Percentiles rank a stretch among this genome's conserved stretches.
phyloP scores from a whole-genome alignment of 2,329 filamentous ascomycete species.

The Onygena corvina region DNA sequence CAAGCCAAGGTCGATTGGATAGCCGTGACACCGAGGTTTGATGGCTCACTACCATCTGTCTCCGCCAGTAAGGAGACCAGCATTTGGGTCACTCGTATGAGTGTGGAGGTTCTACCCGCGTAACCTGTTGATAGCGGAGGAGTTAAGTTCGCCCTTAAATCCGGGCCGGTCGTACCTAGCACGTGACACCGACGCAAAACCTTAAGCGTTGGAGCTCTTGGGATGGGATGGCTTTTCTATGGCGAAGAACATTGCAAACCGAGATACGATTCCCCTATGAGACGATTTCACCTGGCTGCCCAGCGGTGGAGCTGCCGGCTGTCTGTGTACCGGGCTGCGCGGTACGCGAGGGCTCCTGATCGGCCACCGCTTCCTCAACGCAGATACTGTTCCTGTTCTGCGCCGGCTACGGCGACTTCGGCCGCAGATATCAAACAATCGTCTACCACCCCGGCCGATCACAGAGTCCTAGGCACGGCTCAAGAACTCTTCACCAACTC shows the following conservation, averaged over 20 bases:
- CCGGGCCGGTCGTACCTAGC: background rate
- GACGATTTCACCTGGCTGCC: conserved; percentile 11
- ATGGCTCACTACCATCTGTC: background rate
- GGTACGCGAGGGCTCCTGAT: background rate
- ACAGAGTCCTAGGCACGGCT: conserved; percentile 38
- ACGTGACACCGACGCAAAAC: background rate
- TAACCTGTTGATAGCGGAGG: background rate
- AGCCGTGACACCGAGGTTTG: background rate
- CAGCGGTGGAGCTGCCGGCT: conserved; percentile 12
- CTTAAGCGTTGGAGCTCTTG: background rate
- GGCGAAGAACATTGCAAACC: background rate
- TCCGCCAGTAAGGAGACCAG: too few species aligned
- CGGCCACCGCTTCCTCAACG: conserved; percentile 9
- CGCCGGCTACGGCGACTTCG: conserved; percentile 10
- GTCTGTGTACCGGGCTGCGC: background rate
- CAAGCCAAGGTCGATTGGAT: background rate
- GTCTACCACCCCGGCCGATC: conserved; percentile 33
- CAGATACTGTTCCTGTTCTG: conserved; percentile 24
- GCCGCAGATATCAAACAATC: background rate
- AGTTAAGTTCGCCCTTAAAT: background rate
- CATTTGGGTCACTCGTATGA: too few species aligned
- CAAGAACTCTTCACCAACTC: conserved; percentile 73
- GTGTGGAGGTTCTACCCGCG: too few species aligned
- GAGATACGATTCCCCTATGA: conserved; percentile 8
- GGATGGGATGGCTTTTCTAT: too few species aligned